phyloP scores from a whole-genome alignment of 2,329 filamentous ascomycete species.

The Emericellopsis cladophorae region DNA sequence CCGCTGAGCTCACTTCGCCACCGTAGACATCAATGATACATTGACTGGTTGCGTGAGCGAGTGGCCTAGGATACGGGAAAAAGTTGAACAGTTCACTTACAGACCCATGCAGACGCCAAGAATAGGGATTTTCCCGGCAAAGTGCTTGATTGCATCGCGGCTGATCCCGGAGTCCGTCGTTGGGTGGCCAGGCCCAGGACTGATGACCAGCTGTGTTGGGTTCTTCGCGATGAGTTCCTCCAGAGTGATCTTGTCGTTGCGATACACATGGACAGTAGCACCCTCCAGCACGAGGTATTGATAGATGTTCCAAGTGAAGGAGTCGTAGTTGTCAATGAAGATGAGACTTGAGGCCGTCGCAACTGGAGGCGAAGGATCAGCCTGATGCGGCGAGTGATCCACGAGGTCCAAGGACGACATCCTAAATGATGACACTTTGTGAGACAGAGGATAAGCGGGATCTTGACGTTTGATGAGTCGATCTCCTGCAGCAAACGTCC shows the following conservation, averaged over 20 bases:
- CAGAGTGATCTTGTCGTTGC: conserved; percentile 84
- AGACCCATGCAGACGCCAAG: conserved; percentile 99
- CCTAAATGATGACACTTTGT: conserved; percentile 8
- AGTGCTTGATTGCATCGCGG: conserved; percentile 80
- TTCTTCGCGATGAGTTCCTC: conserved; percentile 72
- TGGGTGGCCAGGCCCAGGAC: conserved; percentile 89
- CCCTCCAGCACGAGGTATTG: conserved; percentile 97
- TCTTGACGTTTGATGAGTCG: too few relatives aligned
- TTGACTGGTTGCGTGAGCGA: conserved; percentile 40
- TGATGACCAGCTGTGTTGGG: conserved; percentile 88
- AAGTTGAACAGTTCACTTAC: conserved; percentile 31
- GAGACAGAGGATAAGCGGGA: too few relatives aligned
- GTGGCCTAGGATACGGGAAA: neutral
- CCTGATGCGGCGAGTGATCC: conserved; percentile 82
- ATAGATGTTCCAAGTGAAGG: conserved; percentile 98
- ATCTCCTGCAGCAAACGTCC: too few relatives aligned
- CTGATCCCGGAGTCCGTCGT: conserved; percentile 85
- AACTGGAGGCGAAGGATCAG: conserved; percentile 59
- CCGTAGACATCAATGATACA: conserved; percentile 94
- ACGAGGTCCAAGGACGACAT: conserved; percentile 40
- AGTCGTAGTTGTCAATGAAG: conserved; percentile 98
- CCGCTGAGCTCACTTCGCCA: conserved; percentile 80
- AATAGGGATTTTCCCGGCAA: conserved; percentile 87
- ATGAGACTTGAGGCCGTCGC: conserved; percentile 79
- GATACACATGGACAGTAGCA: conserved; percentile 75